Evolutionary conservation across 2,329 filamentous ascomycete genomes (phyloP).

Genomic region (Pestalotiopsis sp.): DNA sequence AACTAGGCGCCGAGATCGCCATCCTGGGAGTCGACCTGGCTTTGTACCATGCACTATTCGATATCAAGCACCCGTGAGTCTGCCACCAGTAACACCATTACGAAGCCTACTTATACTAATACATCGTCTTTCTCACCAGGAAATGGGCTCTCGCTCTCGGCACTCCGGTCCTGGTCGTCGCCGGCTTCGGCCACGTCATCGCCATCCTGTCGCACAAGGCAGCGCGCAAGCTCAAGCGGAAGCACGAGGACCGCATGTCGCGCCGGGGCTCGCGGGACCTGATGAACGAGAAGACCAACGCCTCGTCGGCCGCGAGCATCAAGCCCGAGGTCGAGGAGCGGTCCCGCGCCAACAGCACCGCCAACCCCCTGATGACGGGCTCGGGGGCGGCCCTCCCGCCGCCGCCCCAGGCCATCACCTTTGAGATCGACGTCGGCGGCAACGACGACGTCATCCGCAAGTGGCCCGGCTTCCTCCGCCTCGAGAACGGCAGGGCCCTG

Average conservation of each 20-base stretch:
- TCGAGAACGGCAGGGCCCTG: conserved; percentile 11
- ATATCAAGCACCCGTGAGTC: conserved; percentile 52
- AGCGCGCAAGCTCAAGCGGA: conserved; percentile 17
- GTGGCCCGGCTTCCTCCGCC: conserved; percentile 14
- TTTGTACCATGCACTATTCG: conserved; percentile 48
- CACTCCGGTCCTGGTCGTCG: conserved; percentile 60
- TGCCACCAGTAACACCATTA: neutral
- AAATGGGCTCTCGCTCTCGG: conserved; percentile 59
- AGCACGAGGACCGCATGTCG: conserved; percentile 12
- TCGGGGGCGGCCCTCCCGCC: too few relatives aligned
- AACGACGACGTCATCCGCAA: conserved; percentile 11
- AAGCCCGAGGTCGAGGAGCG: neutral
- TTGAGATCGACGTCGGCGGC: conserved; percentile 15
- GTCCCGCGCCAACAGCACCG: conserved; percentile 6
- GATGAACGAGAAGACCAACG: conserved; percentile 10
- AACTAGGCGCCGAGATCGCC: conserved; percentile 58
- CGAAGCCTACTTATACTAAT: neutral
- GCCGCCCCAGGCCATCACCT: neutral
- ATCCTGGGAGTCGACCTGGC: conserved; percentile 57
- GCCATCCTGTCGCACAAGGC: conserved; percentile 19
- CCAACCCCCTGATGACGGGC: too few relatives aligned
- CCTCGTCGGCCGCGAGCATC: neutral
- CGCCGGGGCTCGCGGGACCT: neutral
- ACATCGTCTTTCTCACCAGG: conserved; percentile 8
- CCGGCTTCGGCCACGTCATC: conserved; percentile 51